Evolutionary conservation across 257 asterid species (phyloP), one percentile per base, ranked within the genome.

Genomic region (Petrea volubilis): DNA sequence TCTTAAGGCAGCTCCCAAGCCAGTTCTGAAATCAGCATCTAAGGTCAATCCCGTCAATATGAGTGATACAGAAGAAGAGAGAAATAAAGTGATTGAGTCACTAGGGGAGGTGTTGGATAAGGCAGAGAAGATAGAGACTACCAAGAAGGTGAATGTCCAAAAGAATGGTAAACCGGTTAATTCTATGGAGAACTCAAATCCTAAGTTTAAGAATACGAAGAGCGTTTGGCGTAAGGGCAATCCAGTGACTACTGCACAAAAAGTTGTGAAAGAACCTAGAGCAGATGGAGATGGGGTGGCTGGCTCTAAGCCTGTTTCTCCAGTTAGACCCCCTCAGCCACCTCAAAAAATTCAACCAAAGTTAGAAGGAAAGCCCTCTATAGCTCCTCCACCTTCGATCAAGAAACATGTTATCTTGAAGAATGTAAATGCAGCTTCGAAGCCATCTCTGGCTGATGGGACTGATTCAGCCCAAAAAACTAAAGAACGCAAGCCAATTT

Each of bases 191-290:
- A 77, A 55, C 69, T 60, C 86, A 57, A 74, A 79, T 51, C 78
- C 76, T 52, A 82, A 79, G 85, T 18, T 90, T 40, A 91, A 80
- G 79, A 80, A 88, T 20, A 52, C 71, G 57, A 95, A 90, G 87
- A 92, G 98, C 46, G 96, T 95, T 14, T 95, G 99, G 99, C 86
- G 96, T 38, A 95, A 95, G 80, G 99, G 99, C 68, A 90, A 88
- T 84, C 98, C 98, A 0, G 91, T 95, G 49, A 55, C 96, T 17
- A 17, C 76, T 69, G 89, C 84, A 50, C 87, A 80, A 74, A 93
- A 83, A 67, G 79, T 84, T 63, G 93, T 87, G 44, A 86, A 72
- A 79, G 92, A 84, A 67, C 76, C 85, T 59, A 70, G 59, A 67
- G 74, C 66, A 68, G 84, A 77, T n/a, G n/a, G n/a, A n/a, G n/a